Percentiles rank a stretch among this genome's conserved stretches.
Evolutionary conservation across 2,329 filamentous ascomycete species (phyloP).

Genomic region (Aspergillus melleus): DNA sequence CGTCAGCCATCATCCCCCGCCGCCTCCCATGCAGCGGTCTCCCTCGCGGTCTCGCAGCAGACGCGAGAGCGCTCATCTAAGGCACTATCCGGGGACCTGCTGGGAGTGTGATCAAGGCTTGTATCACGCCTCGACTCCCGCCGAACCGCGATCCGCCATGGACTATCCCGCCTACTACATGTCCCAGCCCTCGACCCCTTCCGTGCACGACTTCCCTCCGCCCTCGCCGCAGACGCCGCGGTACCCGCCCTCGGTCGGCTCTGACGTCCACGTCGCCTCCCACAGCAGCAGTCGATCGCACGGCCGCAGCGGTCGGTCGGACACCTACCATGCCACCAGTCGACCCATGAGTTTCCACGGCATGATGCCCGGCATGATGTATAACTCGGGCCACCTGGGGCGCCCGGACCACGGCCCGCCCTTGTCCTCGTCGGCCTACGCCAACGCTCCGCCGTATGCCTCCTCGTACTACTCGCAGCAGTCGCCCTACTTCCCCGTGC

Average conservation of each 20-base stretch:
- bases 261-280: slow-evolving; percentile 34
- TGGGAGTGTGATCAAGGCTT: slow-evolving; percentile 37
- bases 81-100: slow-evolving; percentile 34
- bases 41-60: slow-evolving; percentile 36
- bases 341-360: slow-evolving; percentile 44
- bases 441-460: slow-evolving; percentile 30
- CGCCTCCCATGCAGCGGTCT: slow-evolving; percentile 30
- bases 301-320: slow-evolving; percentile 32
- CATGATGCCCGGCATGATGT: slow-evolving; percentile 29
- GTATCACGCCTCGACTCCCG: slow-evolving; percentile 33
- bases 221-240: slow-evolving; percentile 31
- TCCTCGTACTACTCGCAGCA: slow-evolving; percentile 33
- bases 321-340: slow-evolving; percentile 36
- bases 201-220: slow-evolving; percentile 33
- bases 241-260: slow-evolving; percentile 29
- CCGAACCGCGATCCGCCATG: slow-evolving; percentile 30
- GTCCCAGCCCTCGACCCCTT: slow-evolving; percentile 24
- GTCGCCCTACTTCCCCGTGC: slow-evolving; percentile 28
- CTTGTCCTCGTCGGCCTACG: slow-evolving; percentile 38
- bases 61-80: slow-evolving; percentile 28
- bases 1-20: slow-evolving; percentile 24
- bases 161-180: slow-evolving; percentile 33
- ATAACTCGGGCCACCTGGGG: slow-evolving; percentile 28
- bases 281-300: slow-evolving; percentile 25
- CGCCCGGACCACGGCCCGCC: slow-evolving; percentile 39